These are phyloP conservation scores for Backusella australiensis DNA, from an alignment of 192 early-diverging fungal species.

Conservation along the genomic window DNA sequence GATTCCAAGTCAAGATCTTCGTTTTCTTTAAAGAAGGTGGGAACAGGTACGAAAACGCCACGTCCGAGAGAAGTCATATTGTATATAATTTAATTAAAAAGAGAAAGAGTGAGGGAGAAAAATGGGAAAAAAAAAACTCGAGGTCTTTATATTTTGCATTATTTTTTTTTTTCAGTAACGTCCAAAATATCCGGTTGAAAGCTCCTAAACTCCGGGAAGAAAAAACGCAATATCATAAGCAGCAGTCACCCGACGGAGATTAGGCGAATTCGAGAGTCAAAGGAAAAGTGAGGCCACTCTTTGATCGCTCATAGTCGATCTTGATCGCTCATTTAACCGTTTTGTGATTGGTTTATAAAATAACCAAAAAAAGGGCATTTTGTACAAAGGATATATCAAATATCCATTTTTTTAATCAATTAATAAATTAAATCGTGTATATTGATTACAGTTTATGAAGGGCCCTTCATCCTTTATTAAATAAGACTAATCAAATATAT, in stretches of 20 bases:
- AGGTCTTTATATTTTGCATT: constrained; percentile 6
- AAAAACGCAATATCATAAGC: not conserved
- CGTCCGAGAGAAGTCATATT: constrained; percentile 20
- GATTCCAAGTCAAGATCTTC: constrained; percentile 38
- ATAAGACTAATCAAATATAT: too few relatives aligned
- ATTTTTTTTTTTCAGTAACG: not conserved
- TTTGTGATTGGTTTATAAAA: not conserved
- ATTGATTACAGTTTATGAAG: not conserved
- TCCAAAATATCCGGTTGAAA: not conserved
- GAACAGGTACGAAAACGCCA: constrained; percentile 37
- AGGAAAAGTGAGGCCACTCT: not conserved
- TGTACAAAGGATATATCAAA: not conserved
- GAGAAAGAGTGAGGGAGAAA: not conserved
- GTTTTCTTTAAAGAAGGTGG: constrained; percentile 38
- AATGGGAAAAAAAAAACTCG: not conserved
- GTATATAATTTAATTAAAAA: not conserved
- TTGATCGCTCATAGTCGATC: not conserved
- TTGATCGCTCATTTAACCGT: not conserved
- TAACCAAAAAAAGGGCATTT: not conserved
- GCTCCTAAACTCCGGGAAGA: not conserved
- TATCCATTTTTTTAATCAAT: not conserved
- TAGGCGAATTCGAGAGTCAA: not conserved
- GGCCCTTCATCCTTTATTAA: too few relatives aligned
- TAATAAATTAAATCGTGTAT: not conserved
- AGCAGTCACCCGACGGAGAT: not conserved